phyloP scores from a whole-genome alignment of 768 basidiomycete species.

The Agrocybe praecox region DNA sequence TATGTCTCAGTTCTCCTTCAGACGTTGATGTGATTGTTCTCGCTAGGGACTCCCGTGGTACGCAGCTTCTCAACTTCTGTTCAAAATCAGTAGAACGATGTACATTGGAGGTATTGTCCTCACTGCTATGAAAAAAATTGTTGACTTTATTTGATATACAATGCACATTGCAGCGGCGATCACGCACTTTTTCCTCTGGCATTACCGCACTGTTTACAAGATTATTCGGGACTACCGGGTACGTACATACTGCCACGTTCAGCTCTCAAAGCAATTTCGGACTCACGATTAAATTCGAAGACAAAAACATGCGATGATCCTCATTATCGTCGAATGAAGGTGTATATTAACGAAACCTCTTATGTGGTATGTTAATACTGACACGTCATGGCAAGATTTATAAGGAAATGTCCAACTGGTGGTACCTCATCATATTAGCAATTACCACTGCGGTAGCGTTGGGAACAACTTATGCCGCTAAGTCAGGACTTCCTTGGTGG shows the following conservation, averaged over 20 bases:
- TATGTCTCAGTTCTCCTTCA: background rate
- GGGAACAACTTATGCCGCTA: conserved; percentile 34
- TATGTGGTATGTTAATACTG: too few species aligned
- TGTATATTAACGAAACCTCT: too few species aligned
- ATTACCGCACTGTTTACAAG: conserved; percentile 37
- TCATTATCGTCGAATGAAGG: conserved; percentile 41
- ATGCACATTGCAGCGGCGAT: conserved; percentile 48
- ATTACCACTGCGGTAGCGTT: conserved; percentile 31
- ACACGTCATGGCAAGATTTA: conserved; percentile 22
- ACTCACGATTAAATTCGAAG: conserved; percentile 8
- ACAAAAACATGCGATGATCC: conserved; percentile 36
- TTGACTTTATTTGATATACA: too few species aligned
- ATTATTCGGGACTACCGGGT: conserved; percentile 33
- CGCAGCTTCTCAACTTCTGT: conserved; percentile 44
- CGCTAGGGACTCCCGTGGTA: conserved; percentile 41
- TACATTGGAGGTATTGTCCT: conserved; percentile 34
- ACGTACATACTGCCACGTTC: background rate
- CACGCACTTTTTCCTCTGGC: conserved; percentile 52
- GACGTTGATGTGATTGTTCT: background rate
- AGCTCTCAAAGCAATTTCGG: too few species aligned
- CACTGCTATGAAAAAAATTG: background rate
- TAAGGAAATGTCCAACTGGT: conserved; percentile 37
- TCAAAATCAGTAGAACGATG: conserved; percentile 36
- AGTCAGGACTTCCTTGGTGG: conserved; percentile 40
- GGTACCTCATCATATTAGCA: conserved; percentile 33